phyloP scores from a whole-genome alignment of 352 stramenopile species.

The Globisporangium echinulatum region DNA sequence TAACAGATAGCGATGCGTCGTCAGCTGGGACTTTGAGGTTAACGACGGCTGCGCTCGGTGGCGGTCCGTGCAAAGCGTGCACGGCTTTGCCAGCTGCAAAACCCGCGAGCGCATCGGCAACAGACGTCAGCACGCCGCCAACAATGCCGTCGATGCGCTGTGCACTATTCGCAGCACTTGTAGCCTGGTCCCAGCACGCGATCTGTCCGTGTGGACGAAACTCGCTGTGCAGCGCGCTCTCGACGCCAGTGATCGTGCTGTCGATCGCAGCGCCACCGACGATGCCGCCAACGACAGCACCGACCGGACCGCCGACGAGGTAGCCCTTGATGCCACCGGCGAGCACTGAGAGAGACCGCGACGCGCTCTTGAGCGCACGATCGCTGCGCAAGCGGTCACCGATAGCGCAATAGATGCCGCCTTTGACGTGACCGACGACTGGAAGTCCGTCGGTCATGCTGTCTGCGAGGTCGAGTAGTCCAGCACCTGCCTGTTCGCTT shows the following conservation, averaged over 20 bases:
- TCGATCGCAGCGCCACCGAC: slow-evolving; percentile 10
- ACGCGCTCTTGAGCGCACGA: slow-evolving; percentile 8
- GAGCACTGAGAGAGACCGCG: slow-evolving; percentile 3
- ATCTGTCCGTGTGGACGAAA: slow-evolving; percentile 10
- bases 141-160: slow-evolving; percentile 9
- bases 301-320: slow-evolving; percentile 5
- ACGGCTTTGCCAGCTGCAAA: slow-evolving; percentile 1
- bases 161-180: not conserved
- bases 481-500: not conserved
- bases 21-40: not conserved
- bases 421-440: slow-evolving; percentile 11
- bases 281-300: slow-evolving; percentile 6
- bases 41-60: not conserved
- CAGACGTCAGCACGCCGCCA: slow-evolving; percentile 1
- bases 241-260: slow-evolving; percentile 9
- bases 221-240: slow-evolving; percentile 8
- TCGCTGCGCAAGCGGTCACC: slow-evolving; percentile 6
- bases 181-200: slow-evolving; percentile 5
- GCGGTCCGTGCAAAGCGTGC: not conserved
- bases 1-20: not conserved
- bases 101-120: slow-evolving; percentile 2
- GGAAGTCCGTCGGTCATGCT: slow-evolving; percentile 7
- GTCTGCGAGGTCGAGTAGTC: slow-evolving; percentile 4
- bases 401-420: not conserved
- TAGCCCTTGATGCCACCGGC: slow-evolving; percentile 8